Conservation (phyloP, 495 filamentous ascomycete genomes). For the Acidomyces sp. region DNA sequence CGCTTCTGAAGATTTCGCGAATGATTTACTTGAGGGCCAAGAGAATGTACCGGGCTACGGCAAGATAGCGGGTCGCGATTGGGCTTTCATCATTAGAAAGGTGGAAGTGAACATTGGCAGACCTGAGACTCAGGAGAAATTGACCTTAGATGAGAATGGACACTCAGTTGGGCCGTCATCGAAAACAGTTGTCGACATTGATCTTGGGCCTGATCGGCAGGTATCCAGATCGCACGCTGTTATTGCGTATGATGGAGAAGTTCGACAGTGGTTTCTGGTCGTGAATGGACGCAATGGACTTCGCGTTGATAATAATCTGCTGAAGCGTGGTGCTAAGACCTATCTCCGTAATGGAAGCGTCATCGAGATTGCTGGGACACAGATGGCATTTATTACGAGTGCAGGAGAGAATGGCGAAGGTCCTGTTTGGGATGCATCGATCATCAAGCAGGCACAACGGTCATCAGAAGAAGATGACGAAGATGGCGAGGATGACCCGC, state of each 20-base stretch:
- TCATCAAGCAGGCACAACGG: slow-evolving; percentile 20
- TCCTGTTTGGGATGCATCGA: slow-evolving; percentile 18
- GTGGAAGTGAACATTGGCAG: slow-evolving; percentile 75
- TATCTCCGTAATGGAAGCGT: slow-evolving; percentile 70
- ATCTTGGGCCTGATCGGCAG: slow-evolving; percentile 83
- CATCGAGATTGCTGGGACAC: slow-evolving; percentile 75
- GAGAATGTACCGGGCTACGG: slow-evolving; percentile 79
- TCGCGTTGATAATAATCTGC: slow-evolving; percentile 55
- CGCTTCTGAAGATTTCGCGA: slow-evolving; percentile 61
- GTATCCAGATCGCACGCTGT: slow-evolving; percentile 80
- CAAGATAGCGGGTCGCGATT: slow-evolving; percentile 79
- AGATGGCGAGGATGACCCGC: slow-evolving; percentile 18
- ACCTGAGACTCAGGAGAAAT: slow-evolving; percentile 28
- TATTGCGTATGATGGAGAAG: slow-evolving; percentile 63
- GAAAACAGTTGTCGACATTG: slow-evolving; percentile 60
- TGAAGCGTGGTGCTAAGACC: slow-evolving; percentile 51
- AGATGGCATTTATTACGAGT: slow-evolving; percentile 98
- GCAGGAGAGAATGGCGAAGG: slow-evolving; percentile 11
- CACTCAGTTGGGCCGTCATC: slow-evolving; percentile 19
- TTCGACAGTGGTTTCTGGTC: slow-evolving; percentile 59
- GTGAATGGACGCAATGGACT: slow-evolving; percentile 87
- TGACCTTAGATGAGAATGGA: slow-evolving; percentile 31
- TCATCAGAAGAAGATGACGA: slow-evolving; percentile 23
- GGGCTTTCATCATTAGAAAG: slow-evolving; percentile 86
- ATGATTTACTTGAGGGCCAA: slow-evolving; percentile 54